Percentiles rank a stretch among this genome's conserved stretches.
phyloP scores from a whole-genome alignment of 1,284 basidiomycete species.

The Xerocomus nothofagi region DNA sequence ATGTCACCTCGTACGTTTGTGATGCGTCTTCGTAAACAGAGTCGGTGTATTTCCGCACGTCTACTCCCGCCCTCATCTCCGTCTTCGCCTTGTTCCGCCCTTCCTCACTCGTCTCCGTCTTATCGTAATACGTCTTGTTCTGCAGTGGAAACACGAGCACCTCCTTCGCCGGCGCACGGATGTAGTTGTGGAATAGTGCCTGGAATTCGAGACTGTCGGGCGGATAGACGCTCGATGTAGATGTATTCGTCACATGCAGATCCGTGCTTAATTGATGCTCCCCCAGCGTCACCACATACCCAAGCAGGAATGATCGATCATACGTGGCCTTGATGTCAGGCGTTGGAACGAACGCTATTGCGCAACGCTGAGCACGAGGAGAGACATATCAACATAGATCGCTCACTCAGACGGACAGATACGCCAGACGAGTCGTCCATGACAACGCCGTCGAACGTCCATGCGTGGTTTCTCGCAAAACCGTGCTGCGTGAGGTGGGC shows the following conservation, averaged over 20 bases:
- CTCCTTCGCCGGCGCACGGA: conserved; percentile 62
- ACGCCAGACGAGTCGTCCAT: conserved; percentile 72
- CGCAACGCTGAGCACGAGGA: conserved; percentile 4
- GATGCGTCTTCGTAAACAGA: conserved; percentile 70
- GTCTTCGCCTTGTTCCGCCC: conserved; percentile 52
- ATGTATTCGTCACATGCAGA: conserved; percentile 75
- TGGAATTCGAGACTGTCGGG: conserved; percentile 72
- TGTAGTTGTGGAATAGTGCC: conserved; percentile 84
- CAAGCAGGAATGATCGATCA: conserved; percentile 63
- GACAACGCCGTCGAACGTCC: conserved; percentile 66
- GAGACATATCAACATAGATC: neutral
- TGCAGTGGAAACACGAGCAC: conserved; percentile 62
- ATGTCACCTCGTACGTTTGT: conserved; percentile 56
- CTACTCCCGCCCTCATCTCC: conserved; percentile 61
- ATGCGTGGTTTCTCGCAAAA: conserved; percentile 74
- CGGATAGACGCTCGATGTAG: conserved; percentile 37
- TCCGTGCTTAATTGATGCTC: conserved; percentile 76
- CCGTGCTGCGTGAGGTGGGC: conserved; percentile 78
- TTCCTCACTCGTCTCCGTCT: conserved; percentile 61
- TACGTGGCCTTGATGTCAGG: conserved; percentile 58
- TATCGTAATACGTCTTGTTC: conserved; percentile 71
- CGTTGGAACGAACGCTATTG: conserved; percentile 61
- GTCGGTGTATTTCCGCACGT: conserved; percentile 67
- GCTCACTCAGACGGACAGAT: conserved; percentile 71
- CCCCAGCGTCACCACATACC: conserved; percentile 77